Conservation (phyloP, 306 rosid genomes). For the Cucurbita moschata region DNA sequence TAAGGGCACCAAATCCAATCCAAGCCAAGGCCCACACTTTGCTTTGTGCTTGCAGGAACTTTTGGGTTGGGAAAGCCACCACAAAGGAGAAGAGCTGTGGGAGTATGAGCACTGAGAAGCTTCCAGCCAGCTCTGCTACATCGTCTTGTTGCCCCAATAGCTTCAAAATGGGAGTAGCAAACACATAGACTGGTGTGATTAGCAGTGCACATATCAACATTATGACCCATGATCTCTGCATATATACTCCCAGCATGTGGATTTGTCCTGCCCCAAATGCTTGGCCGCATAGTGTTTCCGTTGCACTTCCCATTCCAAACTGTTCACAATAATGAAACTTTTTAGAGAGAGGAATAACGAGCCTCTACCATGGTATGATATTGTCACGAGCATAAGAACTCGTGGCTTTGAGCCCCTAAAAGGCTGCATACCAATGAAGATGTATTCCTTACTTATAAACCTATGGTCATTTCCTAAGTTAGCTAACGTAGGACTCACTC, state of each 20-base stretch:
- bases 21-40: constrained; percentile 46
- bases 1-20: constrained; percentile 38
- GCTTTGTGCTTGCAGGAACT: constrained; percentile 68
- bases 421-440: no score
- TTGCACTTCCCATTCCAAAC: constrained; percentile 76
- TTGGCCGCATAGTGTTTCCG: constrained; percentile 75
- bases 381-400: no score
- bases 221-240: constrained; percentile 77
- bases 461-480: no score
- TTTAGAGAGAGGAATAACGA: no score
- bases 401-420: no score
- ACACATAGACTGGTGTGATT: constrained; percentile 51
- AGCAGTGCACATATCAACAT: constrained; percentile 23
- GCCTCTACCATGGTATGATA: no score
- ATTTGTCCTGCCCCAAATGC: constrained; percentile 75
- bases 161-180: constrained; percentile 44
- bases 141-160: constrained; percentile 48
- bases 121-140: constrained; percentile 54
- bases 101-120: constrained; percentile 26
- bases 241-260: constrained; percentile 53
- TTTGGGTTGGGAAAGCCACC: constrained; percentile 52
- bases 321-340: not conserved
- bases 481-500: no score
- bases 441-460: no score
- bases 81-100: constrained; percentile 54